Conservation (phyloP, 768 basidiomycete genomes). For the Tephrocybe sp. region DNA sequence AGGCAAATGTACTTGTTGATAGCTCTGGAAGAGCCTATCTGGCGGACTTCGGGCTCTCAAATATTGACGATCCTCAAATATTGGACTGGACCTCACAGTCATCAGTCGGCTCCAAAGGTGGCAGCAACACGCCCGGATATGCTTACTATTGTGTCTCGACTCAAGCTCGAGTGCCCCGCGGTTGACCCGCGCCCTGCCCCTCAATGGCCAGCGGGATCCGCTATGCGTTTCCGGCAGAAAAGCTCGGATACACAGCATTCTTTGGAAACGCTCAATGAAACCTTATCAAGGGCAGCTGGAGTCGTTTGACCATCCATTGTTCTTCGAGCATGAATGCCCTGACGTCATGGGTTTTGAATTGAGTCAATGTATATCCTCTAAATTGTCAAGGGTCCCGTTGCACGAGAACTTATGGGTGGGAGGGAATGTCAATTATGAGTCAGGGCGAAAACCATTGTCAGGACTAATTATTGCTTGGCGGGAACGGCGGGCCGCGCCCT, state of each 20-base stretch:
- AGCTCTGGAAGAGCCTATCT: slow-evolving; percentile 20
- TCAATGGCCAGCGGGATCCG: not conserved
- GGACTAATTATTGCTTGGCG: no score
- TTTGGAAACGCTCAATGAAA: not conserved
- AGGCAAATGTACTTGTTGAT: slow-evolving; percentile 26
- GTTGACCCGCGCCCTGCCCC: not conserved
- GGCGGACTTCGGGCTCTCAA: slow-evolving; percentile 26
- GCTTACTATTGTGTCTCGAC: not conserved
- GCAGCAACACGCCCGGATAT: slow-evolving; percentile 2
- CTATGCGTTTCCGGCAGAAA: not conserved
- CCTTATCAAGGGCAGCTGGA: not conserved
- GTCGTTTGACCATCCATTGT: no score
- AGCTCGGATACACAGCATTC: not conserved
- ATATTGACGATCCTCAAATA: slow-evolving; percentile 17
- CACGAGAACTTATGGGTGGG: no score
- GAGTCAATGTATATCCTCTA: no score
- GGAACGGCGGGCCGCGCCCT: no score
- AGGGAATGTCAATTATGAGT: no score
- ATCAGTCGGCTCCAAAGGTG: slow-evolving; percentile 11
- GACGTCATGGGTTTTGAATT: no score
- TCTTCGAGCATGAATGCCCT: no score
- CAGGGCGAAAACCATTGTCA: no score
- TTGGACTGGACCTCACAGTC: slow-evolving; percentile 7
- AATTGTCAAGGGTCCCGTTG: no score
- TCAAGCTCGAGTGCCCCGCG: not conserved